Evolutionary conservation across 306 rosid genomes (phyloP), one percentile per base, ranked within the genome.

Genomic region (Prosopis cineraria): DNA sequence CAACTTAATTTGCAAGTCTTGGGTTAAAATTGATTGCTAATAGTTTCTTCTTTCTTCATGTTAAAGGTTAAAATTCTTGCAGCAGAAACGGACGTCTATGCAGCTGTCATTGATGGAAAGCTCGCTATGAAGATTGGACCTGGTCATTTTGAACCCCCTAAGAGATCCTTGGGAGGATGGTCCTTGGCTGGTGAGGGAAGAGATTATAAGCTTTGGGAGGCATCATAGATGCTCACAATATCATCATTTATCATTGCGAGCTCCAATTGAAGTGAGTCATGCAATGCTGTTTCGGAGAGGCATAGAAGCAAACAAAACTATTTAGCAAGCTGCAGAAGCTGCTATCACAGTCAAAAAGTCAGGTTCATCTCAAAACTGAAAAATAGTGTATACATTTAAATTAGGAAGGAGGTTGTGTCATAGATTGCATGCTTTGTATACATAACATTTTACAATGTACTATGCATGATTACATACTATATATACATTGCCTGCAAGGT

Each of bases 121-220:
- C 79, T 93, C 29, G 90, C 88, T 4, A 66, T 93, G 85, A 93
- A 93, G 90, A 91, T 93, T 10, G 98, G 97, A 77, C 98, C 96
- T 13, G 98, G 98, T 52, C 72, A 86, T 77, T 93, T 81, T 78
- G 91, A 93, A 70, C 96, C 98, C 29, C 86, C 83, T 44, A 85
- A 53, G 41, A 86, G 73, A 52, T 62, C 83, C 59, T 68, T 74
- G 22, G 78, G 48, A 58, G 76, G 48, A 64, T 93, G 98, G 98
- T 79, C 91, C 59, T 29, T 63, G 68, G 84, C 79, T 25, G 9
- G 65, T 10, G 89, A 90, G 75, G 97, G 98, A 83, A 90, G 64
- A 43, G 91, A 88, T 81, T 93, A 88, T 78, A 87, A 83, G 92
- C 84, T 90, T 72, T 93, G 98, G 98, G 97, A 91, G 82, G 80